Evolutionary conservation across 257 asterid species (phyloP), one percentile per base, ranked within the genome.

Genomic region (Capsicum rhomboideum): DNA sequence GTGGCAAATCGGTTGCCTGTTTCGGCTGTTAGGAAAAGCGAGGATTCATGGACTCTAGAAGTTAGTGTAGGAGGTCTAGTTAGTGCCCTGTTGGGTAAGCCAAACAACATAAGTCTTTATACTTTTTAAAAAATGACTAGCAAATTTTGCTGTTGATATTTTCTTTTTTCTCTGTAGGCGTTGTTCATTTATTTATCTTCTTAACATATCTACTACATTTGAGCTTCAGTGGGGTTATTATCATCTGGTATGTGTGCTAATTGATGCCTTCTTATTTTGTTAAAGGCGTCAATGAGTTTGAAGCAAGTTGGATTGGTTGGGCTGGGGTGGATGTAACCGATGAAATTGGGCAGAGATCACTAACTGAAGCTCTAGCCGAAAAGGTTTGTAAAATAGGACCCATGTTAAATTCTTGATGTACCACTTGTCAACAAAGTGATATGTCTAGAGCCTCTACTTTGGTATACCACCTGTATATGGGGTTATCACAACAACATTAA

Each of bases 231-330:
- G 42, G 58, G 42, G 44, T 75, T 75, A 59, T 75, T 49, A 26
- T 75, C 26, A 3, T 75, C 61, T 49, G 58, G 44, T 75, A 75
- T 49, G 23, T 75, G 44, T 49, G 61, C 81, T 75, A 49, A 50
- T 26, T 49, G 81, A 75, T 26, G 81, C n/a, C 71, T 87, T 69
- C 26, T 64, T 72, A 42, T 86, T 64, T 83, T 86, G 83, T 87
- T 88, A 50, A 80, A 95, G 99, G 99, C 82, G 87, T 95, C 84
- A 92, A 91, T 80, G 97, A 94, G 86, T 91, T 94, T 78, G 99
- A 95, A 90, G 96, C 98, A 71, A 90, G 92, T 85, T 95, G 99
- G 99, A 94, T 95, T 31, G 99, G 99, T 37, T 95, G 99, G 99
- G 97, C 99, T 78, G 99, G 99, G 85, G 98, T 95, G 78, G 91